Percentiles rank a stretch among this genome's conserved stretches.
Evolutionary conservation across 73 alveolate genomes (phyloP).

Genomic region (Stentor roeselii): DNA sequence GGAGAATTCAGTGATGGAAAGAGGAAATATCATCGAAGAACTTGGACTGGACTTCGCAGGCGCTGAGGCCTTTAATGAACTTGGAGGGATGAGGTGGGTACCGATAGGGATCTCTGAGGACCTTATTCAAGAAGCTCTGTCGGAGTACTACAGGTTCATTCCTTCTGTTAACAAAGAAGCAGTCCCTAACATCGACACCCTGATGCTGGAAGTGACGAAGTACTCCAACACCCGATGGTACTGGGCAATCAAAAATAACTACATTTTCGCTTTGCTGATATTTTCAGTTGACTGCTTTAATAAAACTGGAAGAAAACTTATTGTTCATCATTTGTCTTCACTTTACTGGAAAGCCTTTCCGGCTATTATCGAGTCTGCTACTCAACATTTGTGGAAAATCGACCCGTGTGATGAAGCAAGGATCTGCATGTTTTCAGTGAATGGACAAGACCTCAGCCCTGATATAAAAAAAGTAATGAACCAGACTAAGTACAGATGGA

Average conservation of each 20-base stretch:
- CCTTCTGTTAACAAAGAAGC: background rate
- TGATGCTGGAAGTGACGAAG: background rate
- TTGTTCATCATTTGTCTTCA: background rate
- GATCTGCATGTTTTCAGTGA: background rate
- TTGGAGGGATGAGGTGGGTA: background rate
- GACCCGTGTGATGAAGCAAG: constrained; percentile 29
- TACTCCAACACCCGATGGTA: background rate
- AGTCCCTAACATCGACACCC: background rate
- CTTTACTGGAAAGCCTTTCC: background rate
- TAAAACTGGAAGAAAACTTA: constrained; percentile 12
- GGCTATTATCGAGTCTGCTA: background rate
- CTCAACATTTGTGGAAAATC: background rate
- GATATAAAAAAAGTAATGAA: background rate
- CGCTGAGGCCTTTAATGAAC: background rate
- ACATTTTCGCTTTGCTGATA: background rate
- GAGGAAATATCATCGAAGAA: background rate
- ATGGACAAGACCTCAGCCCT: background rate
- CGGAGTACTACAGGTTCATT: constrained; percentile 2
- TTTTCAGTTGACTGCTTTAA: background rate
- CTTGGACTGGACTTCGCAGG: constrained; percentile 17
- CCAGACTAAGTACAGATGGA: constrained; percentile 2
- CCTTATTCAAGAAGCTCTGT: background rate
- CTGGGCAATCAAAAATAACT: constrained; percentile 15
- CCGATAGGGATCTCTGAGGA: background rate
- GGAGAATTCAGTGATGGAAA: background rate